Evolutionary conservation across 306 rosid genomes (phyloP).

Genomic region (Corylus heterophylla): DNA sequence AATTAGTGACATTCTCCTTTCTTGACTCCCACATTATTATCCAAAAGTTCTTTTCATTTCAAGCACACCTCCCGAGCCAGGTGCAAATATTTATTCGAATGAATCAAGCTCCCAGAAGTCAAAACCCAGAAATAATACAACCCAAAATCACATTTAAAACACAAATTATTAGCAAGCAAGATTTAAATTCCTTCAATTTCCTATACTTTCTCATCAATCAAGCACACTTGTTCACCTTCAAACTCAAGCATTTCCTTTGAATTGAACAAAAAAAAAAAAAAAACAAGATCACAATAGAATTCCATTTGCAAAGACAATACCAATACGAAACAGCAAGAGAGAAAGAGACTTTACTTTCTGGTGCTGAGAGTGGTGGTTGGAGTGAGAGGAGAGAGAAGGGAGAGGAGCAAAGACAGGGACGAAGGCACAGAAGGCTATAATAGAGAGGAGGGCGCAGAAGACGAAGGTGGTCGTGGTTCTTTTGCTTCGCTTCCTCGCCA

Average conservation of each 20-base stretch:
- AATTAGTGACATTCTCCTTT: background rate
- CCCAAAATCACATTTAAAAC: background rate
- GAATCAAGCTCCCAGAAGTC: background rate
- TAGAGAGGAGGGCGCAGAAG: background rate
- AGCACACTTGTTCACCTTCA: background rate
- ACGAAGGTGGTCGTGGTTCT: background rate
- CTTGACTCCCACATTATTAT: background rate
- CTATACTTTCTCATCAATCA: background rate
- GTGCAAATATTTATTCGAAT: background rate
- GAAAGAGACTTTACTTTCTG: background rate
- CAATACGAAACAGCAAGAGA: background rate
- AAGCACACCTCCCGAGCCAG: background rate
- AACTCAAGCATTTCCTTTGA: background rate
- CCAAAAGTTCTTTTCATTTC: background rate
- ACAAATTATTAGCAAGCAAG: background rate
- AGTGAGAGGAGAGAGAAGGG: constrained; percentile 8
- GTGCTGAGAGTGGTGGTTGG: background rate
- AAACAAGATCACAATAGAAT: background rate
- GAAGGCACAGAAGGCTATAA: background rate
- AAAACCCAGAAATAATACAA: background rate
- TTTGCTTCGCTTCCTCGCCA: constrained; percentile 10
- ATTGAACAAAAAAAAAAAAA: background rate
- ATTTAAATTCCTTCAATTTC: background rate
- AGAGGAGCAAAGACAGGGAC: constrained; percentile 13
- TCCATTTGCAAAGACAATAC: background rate